Evolutionary conservation across 768 basidiomycete genomes (phyloP).

Genomic region (Leccinum subgranulosum): DNA sequence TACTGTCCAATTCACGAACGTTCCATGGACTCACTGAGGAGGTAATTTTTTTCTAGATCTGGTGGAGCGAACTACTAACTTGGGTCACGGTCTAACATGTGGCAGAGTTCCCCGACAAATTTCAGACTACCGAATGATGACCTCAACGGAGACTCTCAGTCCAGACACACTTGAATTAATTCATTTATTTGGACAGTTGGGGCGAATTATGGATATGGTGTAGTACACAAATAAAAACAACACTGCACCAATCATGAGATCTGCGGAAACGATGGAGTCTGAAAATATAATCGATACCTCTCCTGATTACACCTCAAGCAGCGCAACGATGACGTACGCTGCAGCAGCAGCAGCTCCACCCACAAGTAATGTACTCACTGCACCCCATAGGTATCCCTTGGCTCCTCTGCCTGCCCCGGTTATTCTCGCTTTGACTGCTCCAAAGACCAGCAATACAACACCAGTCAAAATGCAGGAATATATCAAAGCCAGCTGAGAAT

Average conservation of each 20-base stretch:
- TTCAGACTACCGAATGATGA: constrained; percentile 3
- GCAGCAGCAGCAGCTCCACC: constrained; percentile 88
- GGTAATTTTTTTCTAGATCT: too few relatives aligned
- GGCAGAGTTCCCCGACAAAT: constrained; percentile 2
- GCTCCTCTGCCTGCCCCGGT: constrained; percentile 73
- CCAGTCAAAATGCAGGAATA: constrained; percentile 83
- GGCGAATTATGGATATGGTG: constrained; percentile 2
- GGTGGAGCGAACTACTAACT: background rate
- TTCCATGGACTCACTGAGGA: background rate
- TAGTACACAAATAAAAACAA: background rate
- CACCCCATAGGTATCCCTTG: constrained; percentile 81
- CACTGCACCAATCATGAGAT: background rate
- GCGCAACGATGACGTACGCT: constrained; percentile 56
- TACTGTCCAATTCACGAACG: too few relatives aligned
- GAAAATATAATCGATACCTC: background rate
- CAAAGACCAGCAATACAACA: constrained; percentile 83
- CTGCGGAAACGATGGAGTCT: background rate
- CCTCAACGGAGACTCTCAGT: background rate
- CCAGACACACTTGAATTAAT: background rate
- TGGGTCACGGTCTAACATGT: background rate
- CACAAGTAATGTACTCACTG: constrained; percentile 80
- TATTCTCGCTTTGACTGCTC: constrained; percentile 83
- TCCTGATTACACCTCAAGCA: constrained; percentile 36
- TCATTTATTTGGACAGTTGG: background rate
- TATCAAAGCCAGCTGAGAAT: constrained; percentile 63